Percentiles rank a stretch among this genome's conserved stretches.
phyloP scores from a whole-genome alignment of 1,139 yeast species.

The Suhomyces ambrosiae region DNA sequence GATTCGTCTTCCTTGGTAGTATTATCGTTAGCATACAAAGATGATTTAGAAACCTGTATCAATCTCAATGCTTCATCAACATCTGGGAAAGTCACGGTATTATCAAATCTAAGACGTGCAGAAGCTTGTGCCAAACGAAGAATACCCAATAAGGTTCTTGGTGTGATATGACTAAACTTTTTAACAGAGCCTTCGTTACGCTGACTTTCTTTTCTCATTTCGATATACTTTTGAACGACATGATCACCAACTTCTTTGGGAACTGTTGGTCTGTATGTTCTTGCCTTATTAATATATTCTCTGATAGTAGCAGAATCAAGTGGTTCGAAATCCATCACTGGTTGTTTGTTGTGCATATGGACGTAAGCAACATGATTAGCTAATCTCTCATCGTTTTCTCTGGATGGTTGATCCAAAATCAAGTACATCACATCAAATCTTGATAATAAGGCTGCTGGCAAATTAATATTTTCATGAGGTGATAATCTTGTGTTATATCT shows the following conservation, averaged over 20 bases:
- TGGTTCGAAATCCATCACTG: slow-evolving; percentile 74
- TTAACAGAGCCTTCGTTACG: slow-evolving; percentile 73
- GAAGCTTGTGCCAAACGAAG: slow-evolving; percentile 92
- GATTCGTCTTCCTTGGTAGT: slow-evolving; percentile 54
- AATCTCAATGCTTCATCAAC: slow-evolving; percentile 95
- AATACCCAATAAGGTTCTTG: slow-evolving; percentile 90
- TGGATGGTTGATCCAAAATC: slow-evolving; percentile 80
- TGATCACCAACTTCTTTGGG: slow-evolving; percentile 87
- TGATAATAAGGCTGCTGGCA: slow-evolving; percentile 95
- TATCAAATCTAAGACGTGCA: slow-evolving; percentile 84
- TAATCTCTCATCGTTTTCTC: slow-evolving; percentile 79
- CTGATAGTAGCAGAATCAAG: slow-evolving; percentile 79
- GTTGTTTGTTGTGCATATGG: slow-evolving; percentile 90
- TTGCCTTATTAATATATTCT: slow-evolving; percentile 85
- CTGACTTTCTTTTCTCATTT: slow-evolving; percentile 89
- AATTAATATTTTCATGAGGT: slow-evolving; percentile 92
- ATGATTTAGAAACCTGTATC: slow-evolving; percentile 81
- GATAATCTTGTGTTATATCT: slow-evolving; percentile 88
- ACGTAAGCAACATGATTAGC: slow-evolving; percentile 95
- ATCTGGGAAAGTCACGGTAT: slow-evolving; percentile 71
- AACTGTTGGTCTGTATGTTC: slow-evolving; percentile 82
- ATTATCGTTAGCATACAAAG: slow-evolving; percentile 61
- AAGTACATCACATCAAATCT: slow-evolving; percentile 91
- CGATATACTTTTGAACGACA: slow-evolving; percentile 83
- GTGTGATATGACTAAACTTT: slow-evolving; percentile 90